Evolutionary conservation across 208 protist species (phyloP).

Genomic region (Angomonas deanei): DNA sequence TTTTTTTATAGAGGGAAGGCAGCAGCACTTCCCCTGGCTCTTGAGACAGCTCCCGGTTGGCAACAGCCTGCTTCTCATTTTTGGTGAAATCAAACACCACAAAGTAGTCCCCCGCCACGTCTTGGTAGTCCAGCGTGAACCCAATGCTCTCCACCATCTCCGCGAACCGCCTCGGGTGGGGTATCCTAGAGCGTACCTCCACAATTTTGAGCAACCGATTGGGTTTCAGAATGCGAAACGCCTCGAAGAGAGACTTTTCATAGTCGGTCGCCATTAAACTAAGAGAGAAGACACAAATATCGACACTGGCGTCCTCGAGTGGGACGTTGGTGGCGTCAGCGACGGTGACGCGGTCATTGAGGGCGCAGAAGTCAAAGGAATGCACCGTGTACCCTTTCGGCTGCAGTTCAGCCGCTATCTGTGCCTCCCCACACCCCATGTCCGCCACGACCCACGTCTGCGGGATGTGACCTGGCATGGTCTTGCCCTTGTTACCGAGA

Average conservation of each 20-base stretch:
- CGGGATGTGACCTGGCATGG: conserved; percentile 77
- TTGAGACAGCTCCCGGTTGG: conserved; percentile 46
- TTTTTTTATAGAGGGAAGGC: conserved; percentile 94
- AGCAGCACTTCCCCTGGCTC: conserved; percentile 71
- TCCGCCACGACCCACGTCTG: conserved; percentile 88
- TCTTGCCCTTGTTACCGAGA: conserved; percentile 73
- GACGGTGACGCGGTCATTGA: conserved; percentile 82
- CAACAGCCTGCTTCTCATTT: conserved; percentile 31
- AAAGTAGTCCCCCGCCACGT: conserved; percentile 90
- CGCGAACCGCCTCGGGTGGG: conserved; percentile 65
- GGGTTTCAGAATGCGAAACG: conserved; percentile 88
- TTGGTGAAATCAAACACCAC: conserved; percentile 90
- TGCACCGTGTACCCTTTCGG: conserved; percentile 89
- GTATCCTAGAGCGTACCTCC: conserved; percentile 91
- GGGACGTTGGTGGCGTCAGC: conserved; percentile 89
- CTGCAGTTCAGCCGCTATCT: conserved; percentile 67
- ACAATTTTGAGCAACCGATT: conserved; percentile 88
- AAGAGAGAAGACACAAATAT: conserved; percentile 93
- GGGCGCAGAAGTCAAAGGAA: conserved; percentile 92
- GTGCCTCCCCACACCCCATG: conserved; percentile 95
- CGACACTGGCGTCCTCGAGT: conserved; percentile 61
- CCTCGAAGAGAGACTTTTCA: conserved; percentile 87
- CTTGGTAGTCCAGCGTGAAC: conserved; percentile 74
- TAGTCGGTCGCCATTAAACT: conserved; percentile 96
- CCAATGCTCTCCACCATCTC: conserved; percentile 80